Conservation (phyloP, 352 stramenopile species). For the Pythium plurisporium region DNA sequence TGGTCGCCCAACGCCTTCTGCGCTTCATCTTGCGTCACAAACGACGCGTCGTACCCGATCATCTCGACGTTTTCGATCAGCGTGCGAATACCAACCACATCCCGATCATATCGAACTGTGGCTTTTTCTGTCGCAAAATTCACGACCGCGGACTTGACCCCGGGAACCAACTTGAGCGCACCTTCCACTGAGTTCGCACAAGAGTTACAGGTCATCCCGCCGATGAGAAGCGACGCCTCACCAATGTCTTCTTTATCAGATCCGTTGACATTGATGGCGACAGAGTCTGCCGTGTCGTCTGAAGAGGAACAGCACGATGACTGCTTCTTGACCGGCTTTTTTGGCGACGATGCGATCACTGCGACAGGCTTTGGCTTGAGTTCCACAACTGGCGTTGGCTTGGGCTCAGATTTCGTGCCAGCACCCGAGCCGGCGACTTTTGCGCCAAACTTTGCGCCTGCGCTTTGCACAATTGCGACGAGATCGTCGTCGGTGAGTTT, state of each 20-base stretch:
- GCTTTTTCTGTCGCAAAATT: conserved; percentile 88
- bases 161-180: conserved; percentile 68
- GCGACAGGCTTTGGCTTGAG: conserved; percentile 16
- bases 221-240: conserved; percentile 62
- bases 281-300: not conserved
- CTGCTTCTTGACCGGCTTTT: conserved; percentile 8
- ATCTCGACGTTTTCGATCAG: conserved; percentile 87
- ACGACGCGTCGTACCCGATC: conserved; percentile 88
- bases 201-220: conserved; percentile 91
- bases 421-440: conserved; percentile 16
- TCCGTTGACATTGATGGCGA: conserved; percentile 13
- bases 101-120: conserved; percentile 69
- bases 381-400: not conserved
- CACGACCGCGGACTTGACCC: conserved; percentile 75
- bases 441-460: conserved; percentile 65
- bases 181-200: conserved; percentile 90
- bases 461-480: conserved; percentile 43
- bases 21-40: conserved; percentile 54
- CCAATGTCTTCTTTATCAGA: conserved; percentile 37
- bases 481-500: conserved; percentile 48
- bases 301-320: conserved; percentile 15
- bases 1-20: conserved; percentile 82
- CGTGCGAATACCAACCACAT: conserved; percentile 68
- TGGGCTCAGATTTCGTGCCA: not conserved
- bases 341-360: conserved; percentile 17